A percentile compares a stretch with the other conserved stretches of the same genome.
Evolutionary conservation across 495 filamentous ascomycete species (phyloP).

Genomic region (Xylaria curta): DNA sequence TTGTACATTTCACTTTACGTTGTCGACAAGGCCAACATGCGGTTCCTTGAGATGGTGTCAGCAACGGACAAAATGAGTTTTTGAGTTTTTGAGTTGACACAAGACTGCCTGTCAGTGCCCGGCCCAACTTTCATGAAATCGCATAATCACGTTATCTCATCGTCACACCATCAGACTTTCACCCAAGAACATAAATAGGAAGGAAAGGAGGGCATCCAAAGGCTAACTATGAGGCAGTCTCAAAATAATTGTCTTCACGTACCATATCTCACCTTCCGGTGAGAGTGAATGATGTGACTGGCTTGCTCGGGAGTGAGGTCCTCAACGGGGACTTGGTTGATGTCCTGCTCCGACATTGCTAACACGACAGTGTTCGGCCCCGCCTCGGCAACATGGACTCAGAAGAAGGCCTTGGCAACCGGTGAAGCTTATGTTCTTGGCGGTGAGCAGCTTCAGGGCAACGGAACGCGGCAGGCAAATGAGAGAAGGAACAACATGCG

Average conservation of each 20-base stretch:
- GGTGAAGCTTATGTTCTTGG: constrained; percentile 5
- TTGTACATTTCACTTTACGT: constrained; percentile 78
- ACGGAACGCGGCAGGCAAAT: not conserved
- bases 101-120: not conserved
- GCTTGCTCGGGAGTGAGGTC: constrained; percentile 63
- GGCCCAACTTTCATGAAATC: not conserved
- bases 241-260: constrained; percentile 35
- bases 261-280: constrained; percentile 66
- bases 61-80: not conserved
- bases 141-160: constrained; percentile 4
- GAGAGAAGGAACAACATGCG: not conserved
- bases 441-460: not conserved
- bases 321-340: constrained; percentile 49
- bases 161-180: not conserved
- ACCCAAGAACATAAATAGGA: constrained; percentile 1
- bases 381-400: constrained; percentile 28
- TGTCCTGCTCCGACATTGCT: constrained; percentile 38
- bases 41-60: constrained; percentile 50
- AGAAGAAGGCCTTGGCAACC: constrained; percentile 14
- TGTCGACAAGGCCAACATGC: constrained; percentile 78
- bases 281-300: constrained; percentile 64
- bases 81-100: not conserved
- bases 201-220: not conserved
- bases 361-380: constrained; percentile 28
- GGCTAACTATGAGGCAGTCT: not conserved